Base-by-base conservation (phyloP, 805 yeast species). In the Teunomyces aglyptinius region DNA sequence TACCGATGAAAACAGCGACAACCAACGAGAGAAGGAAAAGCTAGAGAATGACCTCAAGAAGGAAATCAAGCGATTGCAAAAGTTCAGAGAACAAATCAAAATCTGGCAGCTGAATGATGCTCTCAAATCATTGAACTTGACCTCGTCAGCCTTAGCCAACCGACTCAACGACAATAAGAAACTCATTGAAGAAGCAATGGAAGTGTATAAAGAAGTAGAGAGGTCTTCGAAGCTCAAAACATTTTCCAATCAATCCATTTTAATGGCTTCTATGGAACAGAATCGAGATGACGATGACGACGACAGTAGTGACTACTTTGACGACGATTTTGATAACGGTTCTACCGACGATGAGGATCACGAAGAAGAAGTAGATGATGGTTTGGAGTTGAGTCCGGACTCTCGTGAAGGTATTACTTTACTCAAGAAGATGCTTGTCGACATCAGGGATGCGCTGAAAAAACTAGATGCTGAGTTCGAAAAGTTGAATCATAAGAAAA, bases 171-270 rank as follows among this genome's bases (percentile, higher is more conserved):
- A 71, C 43, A 67, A 70, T 49, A 64, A 73, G 46, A 57, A 64
- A 48, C 55, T 65, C 22, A 73, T 73, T 20, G 77, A 71, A 45
- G 76, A 70, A 50, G 75, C 76, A 18, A 71, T 73, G 76, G 76
- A 71, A 47, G 65, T 66, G 33, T 73, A 70, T 49, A 73, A 72
- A 48, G 75, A 68, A 20, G 76, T 73, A 24, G 77, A 72, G 47
- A 65, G 70, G 44, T 58, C 63, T 40, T 65, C 73, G 6, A 73
- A 72, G 50, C 66, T 72, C 68, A 73, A 73, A 50, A 64, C 75
- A 3, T 73, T 66, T 48, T 70, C 75, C 4, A 73, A 73, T 53
- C 77, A 72, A 47, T 68, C 74, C 2, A 73, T 73, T 19, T 73
- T 78, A 65, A 58, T 72, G 57, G 74, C 76, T 1, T 60, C 73